Base-by-base conservation (phyloP, 164 flowering plant species). In the Nymphaea thermarum region DNA sequence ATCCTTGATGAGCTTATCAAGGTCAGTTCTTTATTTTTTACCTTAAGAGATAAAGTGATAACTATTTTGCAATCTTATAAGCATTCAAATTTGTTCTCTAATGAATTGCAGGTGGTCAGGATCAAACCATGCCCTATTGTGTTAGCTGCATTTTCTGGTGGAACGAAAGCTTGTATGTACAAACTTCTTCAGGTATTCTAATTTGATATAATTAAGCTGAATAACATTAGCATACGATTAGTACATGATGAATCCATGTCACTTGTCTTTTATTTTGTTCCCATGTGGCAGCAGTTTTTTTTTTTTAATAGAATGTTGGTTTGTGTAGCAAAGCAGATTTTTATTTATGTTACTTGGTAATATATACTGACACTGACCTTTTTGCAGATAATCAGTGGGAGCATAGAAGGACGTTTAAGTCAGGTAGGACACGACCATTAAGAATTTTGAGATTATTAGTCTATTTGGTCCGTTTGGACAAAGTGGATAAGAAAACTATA, bases 131-230 rank as follows among this genome's bases (percentile, higher is more conserved):
- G 82, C 70, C 98, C 97, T 12, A 86, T 91, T 10, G 93, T 91
- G 43, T 85, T 93, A 74, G 93, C 91, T 43, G 82, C 96, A 2
- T 91, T 93, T 81, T 93, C 98, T 65, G 97, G 97, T 68, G 98
- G 96, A 66, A 87, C 98, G 11, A 93, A 87, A 74, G 85, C 96
- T 57, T 93, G 98, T 81, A 86, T 91, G 96, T 91, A 83, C 77
- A 91, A 89, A 76, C 86, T 84, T 75, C 87, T 93, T 71, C 98
- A 93, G 96, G 98, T 93, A 82, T 64, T 65, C 4, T 67, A 45
- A 67, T 60, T 44, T 2, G n/a, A 62, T 17, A 61, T 61, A 16
- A 61, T 6, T 61, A 61, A 61, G 2, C 36, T 25, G 36, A 25
- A 25, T 25, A 25, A 25, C 36, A 25, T 25, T 25, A 25, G 36